Conservation (phyloP, 176 grass and related monocot species). For the Hordeum vulgare region MorexV3_pseudomolecules_assembly NC_058519.1:339930901-339931400, state of each 20-base stretch:
- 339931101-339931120: neutral
- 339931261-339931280: no score
- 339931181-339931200: no score
- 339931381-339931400: no score
- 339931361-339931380: no score
- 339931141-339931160: neutral
- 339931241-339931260: no score
- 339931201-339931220: no score
- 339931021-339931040: slow-evolving; percentile 39
- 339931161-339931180: slow-evolving; percentile 7
- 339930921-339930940: no score
- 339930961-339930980: neutral
- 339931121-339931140: neutral
- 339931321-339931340: no score
- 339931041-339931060: slow-evolving; percentile 16
- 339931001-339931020: neutral
- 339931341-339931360: no score
- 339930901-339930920: neutral
- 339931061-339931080: slow-evolving; percentile 33
- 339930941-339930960: neutral
- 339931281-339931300: no score
- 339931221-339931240: no score
- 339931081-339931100: slow-evolving; percentile 19
- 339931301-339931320: no score
- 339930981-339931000: neutral